A percentile compares a stretch with the other conserved stretches of the same genome.
Conservation (phyloP, 2,329 filamentous ascomycete genomes). For the Nothomitra cinnamomea region DNA sequence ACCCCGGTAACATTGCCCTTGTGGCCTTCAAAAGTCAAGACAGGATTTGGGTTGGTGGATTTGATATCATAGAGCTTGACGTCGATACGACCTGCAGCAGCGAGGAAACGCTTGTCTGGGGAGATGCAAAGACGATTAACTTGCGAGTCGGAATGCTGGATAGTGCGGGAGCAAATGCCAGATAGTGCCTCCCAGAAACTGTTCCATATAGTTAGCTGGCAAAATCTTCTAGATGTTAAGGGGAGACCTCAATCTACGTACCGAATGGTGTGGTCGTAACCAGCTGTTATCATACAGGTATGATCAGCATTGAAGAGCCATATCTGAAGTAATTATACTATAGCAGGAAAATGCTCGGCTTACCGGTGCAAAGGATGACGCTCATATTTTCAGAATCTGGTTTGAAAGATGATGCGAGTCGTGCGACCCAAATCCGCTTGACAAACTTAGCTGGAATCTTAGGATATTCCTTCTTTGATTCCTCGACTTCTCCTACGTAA, state of each 20-base stretch:
- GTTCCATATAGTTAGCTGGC: slow-evolving; percentile 8
- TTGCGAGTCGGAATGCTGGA: slow-evolving; percentile 94
- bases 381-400: slow-evolving; percentile 29
- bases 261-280: slow-evolving; percentile 63
- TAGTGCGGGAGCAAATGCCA: slow-evolving; percentile 93
- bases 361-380: slow-evolving; percentile 51
- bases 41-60: slow-evolving; percentile 85
- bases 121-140: slow-evolving; percentile 98
- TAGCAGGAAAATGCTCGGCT: slow-evolving; percentile 12
- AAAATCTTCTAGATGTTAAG: slow-evolving; percentile 1
- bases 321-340: background rate
- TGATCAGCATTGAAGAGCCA: background rate
- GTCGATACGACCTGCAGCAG: slow-evolving; percentile 62
- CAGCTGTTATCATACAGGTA: slow-evolving; percentile 25
- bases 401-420: background rate
- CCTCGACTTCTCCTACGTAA: background rate
- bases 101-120: slow-evolving; percentile 90
- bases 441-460: background rate
- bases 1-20: slow-evolving; percentile 92
- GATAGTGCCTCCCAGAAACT: slow-evolving; percentile 98
- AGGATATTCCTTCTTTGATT: background rate
- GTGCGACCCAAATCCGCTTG: background rate
- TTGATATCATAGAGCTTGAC: slow-evolving; percentile 99
- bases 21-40: slow-evolving; percentile 90
- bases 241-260: slow-evolving; percentile 21